Evolutionary conservation across 2,329 filamentous ascomycete genomes (phyloP), one percentile per base, ranked within the genome.

Genomic region (Fusarium sp.): DNA sequence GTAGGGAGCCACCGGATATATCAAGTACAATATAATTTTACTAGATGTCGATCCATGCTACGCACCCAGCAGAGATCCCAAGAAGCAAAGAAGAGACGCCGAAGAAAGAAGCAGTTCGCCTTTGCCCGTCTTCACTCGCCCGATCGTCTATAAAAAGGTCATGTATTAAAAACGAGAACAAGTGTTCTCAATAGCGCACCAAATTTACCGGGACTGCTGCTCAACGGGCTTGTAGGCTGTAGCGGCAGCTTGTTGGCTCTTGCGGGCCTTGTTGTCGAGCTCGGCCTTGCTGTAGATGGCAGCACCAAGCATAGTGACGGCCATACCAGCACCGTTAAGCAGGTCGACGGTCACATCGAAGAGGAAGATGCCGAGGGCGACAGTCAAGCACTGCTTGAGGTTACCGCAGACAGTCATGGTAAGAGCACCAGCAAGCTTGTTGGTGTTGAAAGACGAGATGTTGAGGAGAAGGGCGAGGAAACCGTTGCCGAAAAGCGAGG

Each of bases 321-420:
- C 69, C 84, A 88, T 88, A 42, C 85, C 87, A 16, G 85, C 70
- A n/a, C 85, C 86, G 75, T 89, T 89, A 70, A 82, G 81, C 68
- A 80, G 76, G 70, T 83, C 84, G 28, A 88, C 80, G 26, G 78
- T 78, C 67, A 87, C 81, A 52, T 85, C 81, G 75, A 87, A 88
- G 49, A 87, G 78, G 47, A 83, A 77, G 39, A 88, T 85, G 44
- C 85, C 86, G 29, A 88, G 77, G 35, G 85, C 76, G 15, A 88
- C 85, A 2, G 86, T 88, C 42, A 88, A 75, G 64, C 84, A 85
- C 74, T 88, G 86, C 79, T 88, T 88, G 59, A 88, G 77, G 72
- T 88, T 88, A 56, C 84, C 86, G 63, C 85, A 87, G 8, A 89
- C 85, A 9, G 85, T 87, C 84, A 89, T 88, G 37, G 86, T 88